Base-by-base conservation (phyloP, 2,329 filamentous ascomycete species). In the Phaeosphaeriaceae sp. region DNA sequence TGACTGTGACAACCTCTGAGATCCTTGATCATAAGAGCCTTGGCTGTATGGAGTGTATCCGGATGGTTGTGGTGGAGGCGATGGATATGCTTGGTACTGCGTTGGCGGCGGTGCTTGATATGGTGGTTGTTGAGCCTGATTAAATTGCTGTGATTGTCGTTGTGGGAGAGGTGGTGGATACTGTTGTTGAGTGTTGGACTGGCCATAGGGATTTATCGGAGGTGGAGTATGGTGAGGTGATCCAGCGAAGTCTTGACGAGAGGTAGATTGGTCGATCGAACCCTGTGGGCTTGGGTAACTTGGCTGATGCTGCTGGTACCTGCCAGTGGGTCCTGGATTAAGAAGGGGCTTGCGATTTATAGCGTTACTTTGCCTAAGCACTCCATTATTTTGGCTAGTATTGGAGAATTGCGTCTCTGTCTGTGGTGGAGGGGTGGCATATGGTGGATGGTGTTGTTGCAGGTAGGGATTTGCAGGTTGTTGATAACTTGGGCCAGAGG, bases 271-370 rank as follows among this genome's bases (percentile, higher is more conserved):
- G 33, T 54, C 43, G 15, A 36, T 12, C 1, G 42, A 26, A 36
- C 16, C 34, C 33, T 23, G 34, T 28, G 43, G 43, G 12, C 29
- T 38, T 20, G 40, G 30, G 3, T 43, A 44, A 15, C 42, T 44
- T 26, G 48, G 16, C 16, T 59, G 53, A 8, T 46, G 54, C 32
- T 60, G 46, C 17, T 58, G 58, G 18, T 56, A 53, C 5, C 52
- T 34, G 23, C 48, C 49, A 9, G 37, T 16, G 1, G 43, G 7
- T 20, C 54, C 55, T 23, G 49, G 11, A 13, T 51, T 58, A 4
- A 48, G 30, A 18, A 47, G 16, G 7, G 56, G 41, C 30, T 32
- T 45, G 3, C 46, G 37, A 20, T 42, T 46, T 5, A 48, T 20
- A 28, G 45, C 41, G 32, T 56, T 52, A 17, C 33, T 52, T 6